Evolutionary conservation across 2,329 filamentous ascomycete species (phyloP), one percentile per base, ranked within the genome.

Genomic region (Pyricularia sp.): DNA sequence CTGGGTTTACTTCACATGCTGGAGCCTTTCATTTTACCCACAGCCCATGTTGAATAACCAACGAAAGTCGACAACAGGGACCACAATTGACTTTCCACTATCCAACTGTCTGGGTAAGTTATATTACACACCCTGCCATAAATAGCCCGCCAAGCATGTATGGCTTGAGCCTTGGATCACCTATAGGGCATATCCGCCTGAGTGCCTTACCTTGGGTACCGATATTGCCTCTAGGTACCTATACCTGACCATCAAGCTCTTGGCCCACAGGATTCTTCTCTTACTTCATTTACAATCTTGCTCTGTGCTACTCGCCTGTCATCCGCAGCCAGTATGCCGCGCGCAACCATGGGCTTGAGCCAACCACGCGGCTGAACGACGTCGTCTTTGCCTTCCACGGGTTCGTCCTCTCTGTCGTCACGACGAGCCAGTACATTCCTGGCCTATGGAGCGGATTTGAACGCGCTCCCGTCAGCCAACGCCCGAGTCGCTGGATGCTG

Each of bases 1-100:
- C 78, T 93, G 91, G 90, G 80, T 90, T 75, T 94, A 94, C 79
- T 90, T 87, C 72, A 72, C 89, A 66, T 88, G 86, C 78, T 95
- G 94, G 94, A 94, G 92, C 14, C 81, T 90, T 20, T 97, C 93
- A 20, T 98, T 97, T 81, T 98, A 98, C 78, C 94, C 94, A 1
- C 95, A 98, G 77, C 88, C 91, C 7, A 80, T 96, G 70, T 85
- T 93, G 71, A 98, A 97, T 83, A 90, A 85, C 77, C 83, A 83
- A 33, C 90, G 93, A 68, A 87, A 87, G 69, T 91, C 92, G 10
- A 97, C 94, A 4, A 85, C 87, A 25, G 95, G 95, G 59, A 89
- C 94, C 4, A 92, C 93, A 0, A 90, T 97, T 72, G 94, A 97
- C 78, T 97, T 96, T 75, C 93, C 93, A 23, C 84, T 91, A 23